These are phyloP conservation scores for Irpex lacteus DNA, from an alignment of 1,284 basidiomycete species.

Conservation along the genomic window DNA sequence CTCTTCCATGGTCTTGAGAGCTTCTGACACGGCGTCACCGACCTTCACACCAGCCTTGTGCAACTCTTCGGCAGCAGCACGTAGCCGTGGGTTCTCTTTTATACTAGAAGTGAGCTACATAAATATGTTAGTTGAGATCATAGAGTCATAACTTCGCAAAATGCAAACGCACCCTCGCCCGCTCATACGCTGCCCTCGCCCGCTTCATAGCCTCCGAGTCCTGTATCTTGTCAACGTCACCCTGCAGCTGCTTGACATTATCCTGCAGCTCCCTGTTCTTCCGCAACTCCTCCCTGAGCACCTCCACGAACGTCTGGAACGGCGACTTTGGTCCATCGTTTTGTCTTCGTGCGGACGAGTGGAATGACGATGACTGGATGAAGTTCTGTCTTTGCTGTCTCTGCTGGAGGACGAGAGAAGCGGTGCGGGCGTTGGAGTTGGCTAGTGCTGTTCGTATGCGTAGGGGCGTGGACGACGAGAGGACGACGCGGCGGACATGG, in stretches of 20 bases:
- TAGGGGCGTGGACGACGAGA: slow-evolving; percentile 24
- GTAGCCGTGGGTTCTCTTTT: slow-evolving; percentile 92
- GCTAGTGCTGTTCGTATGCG: slow-evolving; percentile 24
- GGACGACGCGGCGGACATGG: slow-evolving; percentile 25
- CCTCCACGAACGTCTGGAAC: slow-evolving; percentile 95
- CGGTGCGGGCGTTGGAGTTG: slow-evolving; percentile 17
- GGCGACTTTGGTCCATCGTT: slow-evolving; percentile 83
- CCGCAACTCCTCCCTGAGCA: slow-evolving; percentile 86
- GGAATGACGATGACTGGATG: slow-evolving; percentile 43
- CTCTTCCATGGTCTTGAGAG: slow-evolving; percentile 91
- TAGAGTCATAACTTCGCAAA: not conserved
- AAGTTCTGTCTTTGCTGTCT: slow-evolving; percentile 2
- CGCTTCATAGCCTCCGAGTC: slow-evolving; percentile 96
- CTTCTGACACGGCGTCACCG: slow-evolving; percentile 89
- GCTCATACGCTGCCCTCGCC: slow-evolving; percentile 89
- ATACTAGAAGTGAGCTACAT: slow-evolving; percentile 86
- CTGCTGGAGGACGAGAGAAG: slow-evolving; percentile 14
- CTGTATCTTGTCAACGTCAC: slow-evolving; percentile 96
- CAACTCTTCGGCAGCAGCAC: slow-evolving; percentile 89
- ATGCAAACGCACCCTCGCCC: slow-evolving; percentile 82
- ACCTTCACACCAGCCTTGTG: slow-evolving; percentile 89
- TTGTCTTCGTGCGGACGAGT: slow-evolving; percentile 58
- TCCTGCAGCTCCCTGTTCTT: slow-evolving; percentile 96
- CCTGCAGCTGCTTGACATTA: slow-evolving; percentile 95
- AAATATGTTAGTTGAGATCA: not conserved